Evolutionary conservation across 768 basidiomycete genomes (phyloP).

Genomic region (Cantharellus anzutake): DNA sequence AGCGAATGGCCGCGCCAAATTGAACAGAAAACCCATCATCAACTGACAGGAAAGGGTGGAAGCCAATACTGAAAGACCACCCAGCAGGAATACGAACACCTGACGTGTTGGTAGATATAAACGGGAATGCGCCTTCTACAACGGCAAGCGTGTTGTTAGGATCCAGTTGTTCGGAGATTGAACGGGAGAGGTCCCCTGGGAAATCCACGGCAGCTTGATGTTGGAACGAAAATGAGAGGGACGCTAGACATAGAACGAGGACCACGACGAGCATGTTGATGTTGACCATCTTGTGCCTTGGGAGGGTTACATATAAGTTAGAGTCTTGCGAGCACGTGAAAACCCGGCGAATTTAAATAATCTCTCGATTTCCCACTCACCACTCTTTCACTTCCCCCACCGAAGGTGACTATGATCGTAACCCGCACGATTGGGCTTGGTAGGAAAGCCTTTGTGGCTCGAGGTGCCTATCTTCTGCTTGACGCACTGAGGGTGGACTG

Average conservation of each 20-base stretch:
- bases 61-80: neutral
- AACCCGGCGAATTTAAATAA: too few relatives aligned
- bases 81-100: neutral
- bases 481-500: neutral
- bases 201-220: too few relatives aligned
- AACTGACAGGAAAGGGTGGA: neutral
- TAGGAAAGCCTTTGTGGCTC: neutral
- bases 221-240: too few relatives aligned
- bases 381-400: too few relatives aligned
- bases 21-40: neutral
- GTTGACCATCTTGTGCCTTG: too few relatives aligned
- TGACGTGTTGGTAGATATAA: neutral
- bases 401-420: neutral
- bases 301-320: too few relatives aligned
- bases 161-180: neutral
- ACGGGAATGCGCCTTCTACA: neutral
- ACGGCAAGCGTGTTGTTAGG: neutral
- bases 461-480: neutral
- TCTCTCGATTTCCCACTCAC: too few relatives aligned
- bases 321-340: too few relatives aligned
- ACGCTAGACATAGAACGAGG: too few relatives aligned
- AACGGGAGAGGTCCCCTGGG: neutral
- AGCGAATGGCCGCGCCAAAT: neutral
- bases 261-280: too few relatives aligned
- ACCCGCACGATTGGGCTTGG: neutral